Base-by-base conservation (phyloP, 2,329 filamentous ascomycete species). In the Hymenoscyphus albidus region DNA sequence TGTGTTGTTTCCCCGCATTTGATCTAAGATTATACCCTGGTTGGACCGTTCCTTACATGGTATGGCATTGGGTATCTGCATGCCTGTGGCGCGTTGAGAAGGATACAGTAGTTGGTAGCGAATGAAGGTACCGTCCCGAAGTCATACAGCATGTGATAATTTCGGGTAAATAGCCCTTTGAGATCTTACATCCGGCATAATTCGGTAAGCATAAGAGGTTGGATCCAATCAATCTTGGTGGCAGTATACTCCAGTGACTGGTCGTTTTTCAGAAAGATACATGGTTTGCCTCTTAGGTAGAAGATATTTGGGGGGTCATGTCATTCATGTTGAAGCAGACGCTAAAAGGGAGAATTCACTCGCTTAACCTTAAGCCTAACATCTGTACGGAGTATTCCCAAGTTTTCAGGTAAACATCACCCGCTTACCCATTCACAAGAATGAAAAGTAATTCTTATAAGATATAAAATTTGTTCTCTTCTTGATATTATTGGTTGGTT, bases 1-100 rank as follows among this genome's bases (percentile, higher is more conserved):
- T n/a, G 18, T 54, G 22, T 39, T 54, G 27, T 35, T 61, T 58
- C 64, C 64, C 64, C 61, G 61, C 61, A 61, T 63, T 55, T 27
- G n/a, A 12, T 58, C 27, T 61, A 27, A 63, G 59, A 65, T 63
- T 63, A 63, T 22, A 51, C 57, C 58, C 64, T 54, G 27, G 63
- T 58, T 57, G 48, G 18, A 12, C 12, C 48, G 38, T 62, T n/a
- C 32, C 56, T 40, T 38, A 38, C 48, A 54, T 54, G 48, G 48
- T 54, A 54, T 22, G 10, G 48, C 42, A 44, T 44, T 44, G 2
- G 16, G 14, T 35, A 35, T 35, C 35, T 35, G 35, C 35, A 35
- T 35, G 9, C 35, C 35, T 35, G 35, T 7, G 35, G 35, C 9
- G 5, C 35, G 35, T 6, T 9, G 42, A 44, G n/a, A 12, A 12